A percentile compares a stretch with the other conserved stretches of the same genome.
These are phyloP conservation scores for Camellia lanceoleosa DNA, from an alignment of 148 eudicot genomes.

Conservation along the genomic window DNA sequence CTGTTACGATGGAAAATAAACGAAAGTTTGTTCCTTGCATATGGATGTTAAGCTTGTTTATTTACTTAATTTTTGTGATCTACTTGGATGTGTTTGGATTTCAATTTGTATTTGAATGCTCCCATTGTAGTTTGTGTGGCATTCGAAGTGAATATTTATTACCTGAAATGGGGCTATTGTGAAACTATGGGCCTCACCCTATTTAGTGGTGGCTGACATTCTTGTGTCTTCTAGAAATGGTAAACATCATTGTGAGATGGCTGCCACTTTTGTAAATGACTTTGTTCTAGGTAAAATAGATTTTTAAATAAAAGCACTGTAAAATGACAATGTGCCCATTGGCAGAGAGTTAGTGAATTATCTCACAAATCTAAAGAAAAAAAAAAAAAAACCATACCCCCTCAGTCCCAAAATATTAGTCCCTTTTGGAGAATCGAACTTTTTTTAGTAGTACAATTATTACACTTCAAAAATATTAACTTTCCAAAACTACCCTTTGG, in stretches of 20 bases:
- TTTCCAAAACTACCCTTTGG: too few relatives aligned
- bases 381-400: not conserved
- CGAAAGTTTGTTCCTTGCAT: too few relatives aligned
- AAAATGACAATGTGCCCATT: not conserved
- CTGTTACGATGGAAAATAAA: too few relatives aligned
- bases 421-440: too few relatives aligned
- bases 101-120: not conserved
- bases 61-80: slow-evolving; percentile 3
- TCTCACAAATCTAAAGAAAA: not conserved
- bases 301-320: not conserved
- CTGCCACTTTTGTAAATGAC: not conserved
- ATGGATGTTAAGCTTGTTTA: not conserved
- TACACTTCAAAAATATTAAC: too few relatives aligned
- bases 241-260: not conserved
- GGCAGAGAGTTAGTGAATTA: not conserved
- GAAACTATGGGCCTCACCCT: not conserved
- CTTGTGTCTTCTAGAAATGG: not conserved
- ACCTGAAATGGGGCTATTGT: not conserved
- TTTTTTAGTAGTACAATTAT: too few relatives aligned
- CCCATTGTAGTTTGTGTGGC: not conserved
- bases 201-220: not conserved
- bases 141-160: not conserved
- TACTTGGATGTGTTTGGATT: not conserved
- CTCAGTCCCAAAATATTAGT: too few relatives aligned
- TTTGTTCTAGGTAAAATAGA: not conserved